These are phyloP conservation scores for Diplodia intermedia DNA, from an alignment of 2,329 filamentous ascomycete genomes.

Conservation along the genomic window DNA sequence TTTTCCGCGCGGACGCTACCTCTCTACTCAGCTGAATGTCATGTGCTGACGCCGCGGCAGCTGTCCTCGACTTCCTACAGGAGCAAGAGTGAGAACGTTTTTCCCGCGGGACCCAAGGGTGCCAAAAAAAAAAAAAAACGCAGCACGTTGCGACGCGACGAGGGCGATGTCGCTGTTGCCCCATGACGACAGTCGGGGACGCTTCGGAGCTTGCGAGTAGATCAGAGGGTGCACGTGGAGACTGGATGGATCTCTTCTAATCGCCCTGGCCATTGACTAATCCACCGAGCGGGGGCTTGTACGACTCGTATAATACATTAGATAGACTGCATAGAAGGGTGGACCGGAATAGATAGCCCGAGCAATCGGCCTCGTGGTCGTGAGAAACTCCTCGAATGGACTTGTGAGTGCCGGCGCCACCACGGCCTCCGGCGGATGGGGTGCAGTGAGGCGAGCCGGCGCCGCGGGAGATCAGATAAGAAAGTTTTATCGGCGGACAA, in stretches of 20 bases:
- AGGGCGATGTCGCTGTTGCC: constrained; percentile 17
- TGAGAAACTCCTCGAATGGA: constrained; percentile 11
- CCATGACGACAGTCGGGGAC: constrained; percentile 21
- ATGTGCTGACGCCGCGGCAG: constrained; percentile 47
- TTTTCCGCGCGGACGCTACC: neutral
- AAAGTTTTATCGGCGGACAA: constrained; percentile 21
- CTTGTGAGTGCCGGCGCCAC: neutral
- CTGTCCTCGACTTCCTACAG: constrained; percentile 69
- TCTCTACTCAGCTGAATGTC: neutral
- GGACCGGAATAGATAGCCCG: constrained; percentile 26
- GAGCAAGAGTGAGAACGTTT: constrained; percentile 51
- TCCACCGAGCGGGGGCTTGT: constrained; percentile 9
- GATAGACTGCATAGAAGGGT: constrained; percentile 5
- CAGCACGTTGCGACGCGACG: neutral
- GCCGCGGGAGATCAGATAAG: constrained; percentile 24
- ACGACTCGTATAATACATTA: constrained; percentile 16
- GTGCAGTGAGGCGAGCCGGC: neutral
- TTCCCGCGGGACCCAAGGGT: neutral
- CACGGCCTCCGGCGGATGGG: neutral
- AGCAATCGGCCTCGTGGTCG: constrained; percentile 14
- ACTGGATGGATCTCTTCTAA: constrained; percentile 22
- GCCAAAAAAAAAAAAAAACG: neutral
- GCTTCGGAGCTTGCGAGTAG: constrained; percentile 28
- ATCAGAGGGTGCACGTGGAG: constrained; percentile 27
- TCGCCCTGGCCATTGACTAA: constrained; percentile 27